These are phyloP conservation scores for Chlamydomonas sphaeroides DNA, from an alignment of 139 green algal genomes.

Conservation along the genomic window DNA sequence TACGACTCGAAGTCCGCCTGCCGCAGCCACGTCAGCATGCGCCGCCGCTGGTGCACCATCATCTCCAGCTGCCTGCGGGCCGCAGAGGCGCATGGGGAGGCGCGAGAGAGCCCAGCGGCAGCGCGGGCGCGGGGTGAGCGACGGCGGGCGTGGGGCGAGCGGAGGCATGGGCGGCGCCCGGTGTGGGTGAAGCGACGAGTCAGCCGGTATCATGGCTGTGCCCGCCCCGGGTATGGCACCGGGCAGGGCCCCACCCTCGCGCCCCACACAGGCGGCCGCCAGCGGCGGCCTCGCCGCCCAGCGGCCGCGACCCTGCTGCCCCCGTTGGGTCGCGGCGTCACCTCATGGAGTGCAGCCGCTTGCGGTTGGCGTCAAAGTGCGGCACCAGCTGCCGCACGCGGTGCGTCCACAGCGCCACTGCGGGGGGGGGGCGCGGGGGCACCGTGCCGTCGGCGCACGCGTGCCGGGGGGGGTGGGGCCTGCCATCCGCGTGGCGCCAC, in stretches of 20 bases:
- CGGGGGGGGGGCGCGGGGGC: neutral
- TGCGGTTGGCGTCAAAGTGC: slow-evolving; percentile 52
- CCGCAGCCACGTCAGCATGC: slow-evolving; percentile 60
- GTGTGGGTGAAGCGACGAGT: too few species aligned
- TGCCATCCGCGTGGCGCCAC: neutral
- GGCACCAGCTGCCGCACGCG: slow-evolving; percentile 50
- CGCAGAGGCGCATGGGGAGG: neutral
- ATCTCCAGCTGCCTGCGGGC: slow-evolving; percentile 53
- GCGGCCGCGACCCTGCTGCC: too few species aligned
- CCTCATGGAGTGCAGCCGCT: slow-evolving; percentile 55
- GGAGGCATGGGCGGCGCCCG: too few species aligned
- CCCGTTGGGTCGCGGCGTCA: too few species aligned
- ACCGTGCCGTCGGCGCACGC: too few species aligned
- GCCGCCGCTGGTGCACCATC: slow-evolving; percentile 59
- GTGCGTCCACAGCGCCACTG: slow-evolving; percentile 65
- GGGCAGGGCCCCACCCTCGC: too few species aligned
- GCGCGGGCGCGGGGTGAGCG: too few species aligned
- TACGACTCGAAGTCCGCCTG: slow-evolving; percentile 56
- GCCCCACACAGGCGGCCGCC: too few species aligned
- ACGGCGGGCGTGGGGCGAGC: too few species aligned
- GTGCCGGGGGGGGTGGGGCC: neutral
- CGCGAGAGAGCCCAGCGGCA: neutral
- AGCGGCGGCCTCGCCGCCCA: too few species aligned
- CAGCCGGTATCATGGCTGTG: too few species aligned
- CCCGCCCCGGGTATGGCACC: too few species aligned